Percentiles rank a stretch among this genome's conserved stretches.
Evolutionary conservation across 768 basidiomycete genomes (phyloP).

Genomic region (Termitomyces sp.): DNA sequence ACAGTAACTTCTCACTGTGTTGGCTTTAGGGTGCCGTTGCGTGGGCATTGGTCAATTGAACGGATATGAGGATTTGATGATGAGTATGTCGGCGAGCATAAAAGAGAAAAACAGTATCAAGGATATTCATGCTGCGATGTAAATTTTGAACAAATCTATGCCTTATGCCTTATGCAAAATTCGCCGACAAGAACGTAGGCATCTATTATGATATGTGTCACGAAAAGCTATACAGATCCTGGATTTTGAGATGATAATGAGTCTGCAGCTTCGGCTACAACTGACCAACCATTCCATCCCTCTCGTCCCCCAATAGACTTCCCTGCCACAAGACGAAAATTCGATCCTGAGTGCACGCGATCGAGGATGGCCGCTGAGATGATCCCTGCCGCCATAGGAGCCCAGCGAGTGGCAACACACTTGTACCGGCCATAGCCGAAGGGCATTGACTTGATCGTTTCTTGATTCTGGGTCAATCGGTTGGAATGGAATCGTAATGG

Average conservation of each 20-base stretch:
- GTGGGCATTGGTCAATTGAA: not conserved
- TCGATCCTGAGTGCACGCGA: slow-evolving; percentile 21
- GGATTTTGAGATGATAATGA: not conserved
- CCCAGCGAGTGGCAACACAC: slow-evolving; percentile 47
- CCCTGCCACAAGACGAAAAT: slow-evolving; percentile 23
- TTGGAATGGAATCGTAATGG: slow-evolving; percentile 31
- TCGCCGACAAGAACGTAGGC: too few species aligned
- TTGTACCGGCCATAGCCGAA: slow-evolving; percentile 46
- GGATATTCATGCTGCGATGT: slow-evolving; percentile 2
- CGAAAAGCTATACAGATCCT: not conserved
- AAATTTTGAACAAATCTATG: slow-evolving; percentile 5
- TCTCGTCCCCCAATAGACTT: slow-evolving; percentile 27
- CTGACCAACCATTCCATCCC: slow-evolving; percentile 44
- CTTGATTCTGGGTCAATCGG: slow-evolving; percentile 14
- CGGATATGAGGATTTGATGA: slow-evolving; percentile 8
- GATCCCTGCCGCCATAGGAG: slow-evolving; percentile 44
- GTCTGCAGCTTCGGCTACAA: slow-evolving; percentile 1
- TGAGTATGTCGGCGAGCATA: slow-evolving; percentile 2
- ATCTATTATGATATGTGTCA: not conserved
- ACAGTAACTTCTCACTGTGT: not conserved
- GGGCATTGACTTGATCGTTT: slow-evolving; percentile 22
- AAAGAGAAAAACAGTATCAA: slow-evolving; percentile 1
- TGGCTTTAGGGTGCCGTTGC: not conserved
- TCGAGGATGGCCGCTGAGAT: slow-evolving; percentile 39
- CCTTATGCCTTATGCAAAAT: not conserved